These are phyloP conservation scores for Chamaecyparis obtusa DNA, from an alignment of 75 land plant genomes.

Conservation along the genomic window DNA sequence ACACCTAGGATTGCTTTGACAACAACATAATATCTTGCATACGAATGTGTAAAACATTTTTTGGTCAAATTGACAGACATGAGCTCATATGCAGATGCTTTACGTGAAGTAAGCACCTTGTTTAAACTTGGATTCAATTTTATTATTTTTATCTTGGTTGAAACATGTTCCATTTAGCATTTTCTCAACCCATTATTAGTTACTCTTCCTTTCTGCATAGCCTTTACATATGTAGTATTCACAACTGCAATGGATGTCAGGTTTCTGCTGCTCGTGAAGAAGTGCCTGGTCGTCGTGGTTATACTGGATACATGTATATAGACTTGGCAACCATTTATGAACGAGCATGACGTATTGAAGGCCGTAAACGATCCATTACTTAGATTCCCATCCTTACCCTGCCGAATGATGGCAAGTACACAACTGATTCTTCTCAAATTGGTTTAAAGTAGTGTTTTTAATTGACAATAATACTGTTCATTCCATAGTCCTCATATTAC, in stretches of 20 bases:
- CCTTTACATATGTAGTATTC: background rate
- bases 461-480: background rate
- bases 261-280: conserved; percentile 99
- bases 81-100: conserved; percentile 99
- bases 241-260: conserved; percentile 26
- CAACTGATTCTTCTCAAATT: background rate
- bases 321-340: conserved; percentile 98
- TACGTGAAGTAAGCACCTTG: conserved; percentile 79
- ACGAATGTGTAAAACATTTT: conserved; percentile 98
- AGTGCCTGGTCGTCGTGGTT: conserved; percentile 99
- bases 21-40: conserved; percentile 96
- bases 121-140: background rate
- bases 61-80: conserved; percentile 91
- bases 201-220: background rate
- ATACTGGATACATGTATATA: conserved; percentile 99
- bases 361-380: conserved; percentile 95
- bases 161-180: background rate
- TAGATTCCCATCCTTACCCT: conserved; percentile 97
- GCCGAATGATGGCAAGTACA: conserved; percentile 91
- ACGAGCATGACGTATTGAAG: conserved; percentile 98
- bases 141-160: background rate
- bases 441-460: background rate
- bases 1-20: conserved; percentile 97
- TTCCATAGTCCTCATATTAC: background rate
- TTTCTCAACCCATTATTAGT: background rate